phyloP scores from a whole-genome alignment of 805 yeast genomes.

The Kuraishia hungarica region DNA sequence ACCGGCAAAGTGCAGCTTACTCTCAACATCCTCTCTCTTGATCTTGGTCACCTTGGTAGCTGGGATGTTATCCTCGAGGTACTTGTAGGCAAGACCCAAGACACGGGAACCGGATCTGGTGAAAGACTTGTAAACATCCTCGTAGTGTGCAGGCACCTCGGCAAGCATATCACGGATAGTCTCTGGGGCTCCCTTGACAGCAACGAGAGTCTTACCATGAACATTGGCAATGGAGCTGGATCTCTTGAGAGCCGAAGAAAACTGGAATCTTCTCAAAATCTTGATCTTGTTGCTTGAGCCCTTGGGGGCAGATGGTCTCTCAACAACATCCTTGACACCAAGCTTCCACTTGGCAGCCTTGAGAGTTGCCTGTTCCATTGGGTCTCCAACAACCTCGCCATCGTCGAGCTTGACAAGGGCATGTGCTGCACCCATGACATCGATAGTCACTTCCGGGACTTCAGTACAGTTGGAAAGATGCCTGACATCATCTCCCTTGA shows the following conservation, averaged over 20 bases:
- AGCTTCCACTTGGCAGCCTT: slow-evolving; percentile 82
- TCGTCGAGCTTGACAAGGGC: slow-evolving; percentile 91
- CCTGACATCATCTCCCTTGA: slow-evolving; percentile 41
- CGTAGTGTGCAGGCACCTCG: slow-evolving; percentile 70
- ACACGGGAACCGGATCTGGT: slow-evolving; percentile 97
- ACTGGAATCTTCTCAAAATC: slow-evolving; percentile 91
- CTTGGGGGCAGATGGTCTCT: slow-evolving; percentile 26
- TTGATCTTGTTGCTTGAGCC: slow-evolving; percentile 38
- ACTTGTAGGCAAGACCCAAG: slow-evolving; percentile 85
- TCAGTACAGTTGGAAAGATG: slow-evolving; percentile 46
- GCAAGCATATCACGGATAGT: slow-evolving; percentile 74
- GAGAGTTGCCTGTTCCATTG: slow-evolving; percentile 96
- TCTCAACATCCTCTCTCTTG: slow-evolving; percentile 71
- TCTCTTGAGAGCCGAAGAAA: slow-evolving; percentile 91
- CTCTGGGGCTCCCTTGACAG: slow-evolving; percentile 98
- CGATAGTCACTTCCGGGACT: slow-evolving; percentile 61
- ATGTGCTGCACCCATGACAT: slow-evolving; percentile 89
- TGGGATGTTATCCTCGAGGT: slow-evolving; percentile 42
- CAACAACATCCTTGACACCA: slow-evolving; percentile 65
- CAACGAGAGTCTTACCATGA: slow-evolving; percentile 53
- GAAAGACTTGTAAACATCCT: slow-evolving; percentile 77
- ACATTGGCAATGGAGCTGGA: slow-evolving; percentile 76
- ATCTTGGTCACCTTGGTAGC: slow-evolving; percentile 47
- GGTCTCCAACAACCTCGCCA: slow-evolving; percentile 97
- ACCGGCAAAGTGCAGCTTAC: slow-evolving; percentile 73